Percentiles rank a stretch among this genome's conserved stretches.
Evolutionary conservation across 2,329 filamentous ascomycete genomes (phyloP).

Genomic region (Calonectria montana): DNA sequence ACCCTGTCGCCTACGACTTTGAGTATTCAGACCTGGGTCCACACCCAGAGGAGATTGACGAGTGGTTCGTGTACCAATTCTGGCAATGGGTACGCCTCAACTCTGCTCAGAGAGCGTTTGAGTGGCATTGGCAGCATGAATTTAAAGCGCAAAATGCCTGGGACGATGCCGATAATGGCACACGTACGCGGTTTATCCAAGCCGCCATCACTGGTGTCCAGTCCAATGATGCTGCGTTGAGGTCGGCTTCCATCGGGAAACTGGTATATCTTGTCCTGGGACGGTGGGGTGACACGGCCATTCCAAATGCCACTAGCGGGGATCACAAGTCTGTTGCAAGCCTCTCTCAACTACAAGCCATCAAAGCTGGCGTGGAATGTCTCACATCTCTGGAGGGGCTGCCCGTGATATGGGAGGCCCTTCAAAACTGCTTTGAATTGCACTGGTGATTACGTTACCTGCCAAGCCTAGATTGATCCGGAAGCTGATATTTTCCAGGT

Average conservation of each 20-base stretch:
- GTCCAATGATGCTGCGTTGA: constrained; percentile 59
- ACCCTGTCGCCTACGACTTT: constrained; percentile 86
- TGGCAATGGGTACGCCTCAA: constrained; percentile 85
- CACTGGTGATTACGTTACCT: constrained; percentile 59
- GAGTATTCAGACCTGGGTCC: constrained; percentile 78
- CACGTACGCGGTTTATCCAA: constrained; percentile 67
- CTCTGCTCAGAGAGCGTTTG: constrained; percentile 80
- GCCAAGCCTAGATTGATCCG: constrained; percentile 11
- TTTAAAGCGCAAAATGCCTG: constrained; percentile 61
- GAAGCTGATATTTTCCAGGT: constrained; percentile 52
- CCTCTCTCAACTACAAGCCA: constrained; percentile 67
- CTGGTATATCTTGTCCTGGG: constrained; percentile 74
- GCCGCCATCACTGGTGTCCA: constrained; percentile 59
- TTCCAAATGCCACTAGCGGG: constrained; percentile 55
- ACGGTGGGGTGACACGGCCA: constrained; percentile 76
- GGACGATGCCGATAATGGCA: constrained; percentile 71
- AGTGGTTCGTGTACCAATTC: constrained; percentile 96
- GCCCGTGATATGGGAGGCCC: constrained; percentile 61
- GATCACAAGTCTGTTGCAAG: constrained; percentile 63
- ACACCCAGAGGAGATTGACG: constrained; percentile 90
- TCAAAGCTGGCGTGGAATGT: constrained; percentile 65
- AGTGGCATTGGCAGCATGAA: constrained; percentile 77
- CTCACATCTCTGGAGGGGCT: constrained; percentile 64
- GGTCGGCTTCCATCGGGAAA: constrained; percentile 66
- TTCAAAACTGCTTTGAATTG: constrained; percentile 61